Conservation (phyloP, 2,329 filamentous ascomycete species). For the Cadophora sp. region DNA sequence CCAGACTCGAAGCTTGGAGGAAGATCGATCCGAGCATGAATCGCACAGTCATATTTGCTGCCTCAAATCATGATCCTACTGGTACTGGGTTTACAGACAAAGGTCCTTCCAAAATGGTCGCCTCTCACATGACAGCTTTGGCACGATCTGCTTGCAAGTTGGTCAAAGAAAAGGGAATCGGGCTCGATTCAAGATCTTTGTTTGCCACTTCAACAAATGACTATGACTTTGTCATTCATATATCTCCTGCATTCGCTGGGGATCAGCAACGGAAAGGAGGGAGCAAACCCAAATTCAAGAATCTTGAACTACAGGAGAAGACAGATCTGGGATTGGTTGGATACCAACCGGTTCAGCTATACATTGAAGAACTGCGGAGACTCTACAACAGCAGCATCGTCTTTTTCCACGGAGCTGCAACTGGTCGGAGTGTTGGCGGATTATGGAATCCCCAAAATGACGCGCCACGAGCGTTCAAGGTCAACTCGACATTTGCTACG, state of each 20-base stretch:
- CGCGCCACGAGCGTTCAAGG: constrained; percentile 64
- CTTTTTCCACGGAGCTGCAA: constrained; percentile 75
- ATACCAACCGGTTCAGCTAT: constrained; percentile 65
- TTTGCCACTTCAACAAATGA: constrained; percentile 78
- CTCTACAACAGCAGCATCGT: constrained; percentile 74
- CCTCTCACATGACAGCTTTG: constrained; percentile 80
- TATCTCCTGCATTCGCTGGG: constrained; percentile 51
- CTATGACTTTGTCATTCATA: constrained; percentile 85
- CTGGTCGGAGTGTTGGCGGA: constrained; percentile 65
- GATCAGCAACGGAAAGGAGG: constrained; percentile 47
- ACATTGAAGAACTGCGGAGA: constrained; percentile 70
- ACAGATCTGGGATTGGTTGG: constrained; percentile 53
- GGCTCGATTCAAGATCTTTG: constrained; percentile 63
- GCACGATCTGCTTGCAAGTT: constrained; percentile 77
- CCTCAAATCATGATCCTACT: constrained; percentile 77
- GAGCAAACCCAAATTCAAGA: constrained; percentile 72
- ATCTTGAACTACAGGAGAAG: constrained; percentile 69
- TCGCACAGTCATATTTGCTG: constrained; percentile 79
- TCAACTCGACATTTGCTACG: constrained; percentile 73
- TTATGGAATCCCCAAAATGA: constrained; percentile 66
- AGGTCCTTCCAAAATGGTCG: constrained; percentile 80
- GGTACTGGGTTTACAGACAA: constrained; percentile 83
- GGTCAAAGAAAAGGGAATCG: constrained; percentile 58
- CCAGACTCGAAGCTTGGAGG: constrained; percentile 82
- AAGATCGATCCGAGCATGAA: constrained; percentile 91